Base-by-base conservation (phyloP, 2,329 filamentous ascomycete genomes). In the Dichotomopilus funicola region DNA sequence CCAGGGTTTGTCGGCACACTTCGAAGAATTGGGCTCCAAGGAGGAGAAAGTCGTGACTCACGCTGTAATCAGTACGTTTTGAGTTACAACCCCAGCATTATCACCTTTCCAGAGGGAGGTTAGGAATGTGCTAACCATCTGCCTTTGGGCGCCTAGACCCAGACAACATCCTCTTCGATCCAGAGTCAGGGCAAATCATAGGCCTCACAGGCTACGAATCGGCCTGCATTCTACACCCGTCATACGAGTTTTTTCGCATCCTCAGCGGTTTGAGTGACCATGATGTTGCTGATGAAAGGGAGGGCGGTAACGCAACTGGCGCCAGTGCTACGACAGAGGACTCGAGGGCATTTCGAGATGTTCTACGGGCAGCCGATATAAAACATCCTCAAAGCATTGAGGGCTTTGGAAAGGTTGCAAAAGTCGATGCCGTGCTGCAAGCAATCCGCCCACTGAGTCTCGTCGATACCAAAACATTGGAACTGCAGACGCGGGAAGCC, bases 91-190 rank as follows among this genome's bases (percentile, higher is more conserved):
- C 8, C 27, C 43, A 5, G 11, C 19, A 33, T 33, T 31, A 3
- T 27, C 8, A 41, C 12, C 10, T 11, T 9, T 31, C n/a, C 13
- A 13, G 19, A 4, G 3, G 19, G 11, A 6, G 10, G 9, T 27
- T 27, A 27, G 19, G 19, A 27, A 27, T 27, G 12, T 19, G 41
- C 19, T 49, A 4, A 41, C 55, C 35, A 3, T 10, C 27, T 37
- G n/a, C 44, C 43, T 19, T 27, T 27, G 19, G 19, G 6, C 41
- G 27, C 33, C 12, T 36, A 65, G 64, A 61, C 49, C 43, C 62
- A 6, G 57, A 64, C 54, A 69, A 70, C 50, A 49, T 70, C 11
- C 61, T 69, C 27, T 63, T 61, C 41, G 65, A 68, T 55, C 54
- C 61, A 5, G 53, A 52, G 12, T 59, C 67, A 5, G 58, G 57